phyloP scores from a whole-genome alignment of 2,329 filamentous ascomycete species.

The Lecanicillium sp. region DNA sequence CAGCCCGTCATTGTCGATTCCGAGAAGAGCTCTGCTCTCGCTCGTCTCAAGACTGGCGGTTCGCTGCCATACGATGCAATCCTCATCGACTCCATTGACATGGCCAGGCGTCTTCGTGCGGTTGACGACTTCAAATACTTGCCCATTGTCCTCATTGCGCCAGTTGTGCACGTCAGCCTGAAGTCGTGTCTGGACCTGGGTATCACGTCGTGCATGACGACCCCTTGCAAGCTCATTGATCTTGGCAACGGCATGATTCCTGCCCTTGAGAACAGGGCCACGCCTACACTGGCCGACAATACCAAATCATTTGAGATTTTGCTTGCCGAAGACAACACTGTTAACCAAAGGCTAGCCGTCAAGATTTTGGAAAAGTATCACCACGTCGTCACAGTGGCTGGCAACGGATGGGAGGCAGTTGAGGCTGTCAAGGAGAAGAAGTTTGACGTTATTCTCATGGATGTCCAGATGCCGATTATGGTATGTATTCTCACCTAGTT shows the following conservation, averaged over 20 bases:
- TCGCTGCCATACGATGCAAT: constrained; percentile 84
- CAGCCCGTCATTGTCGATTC: constrained; percentile 77
- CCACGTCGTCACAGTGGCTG: constrained; percentile 83
- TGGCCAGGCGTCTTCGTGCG: constrained; percentile 73
- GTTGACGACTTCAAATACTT: constrained; percentile 97
- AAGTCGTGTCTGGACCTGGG: constrained; percentile 91
- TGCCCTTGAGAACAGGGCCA: constrained; percentile 85
- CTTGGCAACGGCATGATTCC: constrained; percentile 94
- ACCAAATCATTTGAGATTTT: constrained; percentile 94
- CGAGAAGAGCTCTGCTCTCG: constrained; percentile 55
- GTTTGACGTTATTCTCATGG: constrained; percentile 97
- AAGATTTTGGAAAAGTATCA: constrained; percentile 98
- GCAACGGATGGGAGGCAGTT: constrained; percentile 88
- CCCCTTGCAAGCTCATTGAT: constrained; percentile 87
- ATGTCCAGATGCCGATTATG: constrained; percentile 99
- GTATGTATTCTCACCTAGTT: constrained; percentile 36
- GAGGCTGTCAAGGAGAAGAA: constrained; percentile 86
- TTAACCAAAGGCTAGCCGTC: constrained; percentile 92
- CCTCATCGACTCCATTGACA: constrained; percentile 88
- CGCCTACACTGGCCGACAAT: constrained; percentile 84
- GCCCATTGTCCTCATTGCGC: constrained; percentile 85
- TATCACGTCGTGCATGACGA: constrained; percentile 99
- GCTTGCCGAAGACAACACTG: constrained; percentile 91
- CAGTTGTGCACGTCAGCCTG: constrained; percentile 80
- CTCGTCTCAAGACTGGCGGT: constrained; percentile 41